Evolutionary conservation across 208 protist species (phyloP).

Genomic region (Crithidia acanthocephali): DNA sequence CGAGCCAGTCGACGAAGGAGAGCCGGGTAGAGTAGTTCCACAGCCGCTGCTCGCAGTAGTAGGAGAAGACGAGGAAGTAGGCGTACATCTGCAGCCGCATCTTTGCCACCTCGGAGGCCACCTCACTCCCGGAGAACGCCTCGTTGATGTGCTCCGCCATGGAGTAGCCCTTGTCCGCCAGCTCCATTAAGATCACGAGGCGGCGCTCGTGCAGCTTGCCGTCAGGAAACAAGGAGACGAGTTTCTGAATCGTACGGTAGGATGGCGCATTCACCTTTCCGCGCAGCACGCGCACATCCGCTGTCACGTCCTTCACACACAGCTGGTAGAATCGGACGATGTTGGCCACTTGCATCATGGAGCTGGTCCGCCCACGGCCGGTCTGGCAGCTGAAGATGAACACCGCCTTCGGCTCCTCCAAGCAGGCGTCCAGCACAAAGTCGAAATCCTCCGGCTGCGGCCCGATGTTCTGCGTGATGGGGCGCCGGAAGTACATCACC

Average conservation of each 20-base stretch:
- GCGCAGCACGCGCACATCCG: slow-evolving; percentile 72
- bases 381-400: slow-evolving; percentile 91
- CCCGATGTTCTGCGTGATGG: slow-evolving; percentile 83
- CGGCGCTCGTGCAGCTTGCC: slow-evolving; percentile 88
- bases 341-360: slow-evolving; percentile 88
- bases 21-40: slow-evolving; percentile 66
- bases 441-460: slow-evolving; percentile 86
- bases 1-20: slow-evolving; percentile 74
- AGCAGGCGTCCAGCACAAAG: slow-evolving; percentile 81
- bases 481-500: slow-evolving; percentile 76
- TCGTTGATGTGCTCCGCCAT: slow-evolving; percentile 86
- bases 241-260: slow-evolving; percentile 88
- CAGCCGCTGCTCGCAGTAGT: slow-evolving; percentile 90
- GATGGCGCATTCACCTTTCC: slow-evolving; percentile 45
- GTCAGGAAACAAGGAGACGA: slow-evolving; percentile 88
- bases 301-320: slow-evolving; percentile 71
- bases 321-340: slow-evolving; percentile 91
- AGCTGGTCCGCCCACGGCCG: slow-evolving; percentile 77
- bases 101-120: slow-evolving; percentile 64
- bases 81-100: slow-evolving; percentile 88
- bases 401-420: slow-evolving; percentile 75
- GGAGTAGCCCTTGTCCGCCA: slow-evolving; percentile 88
- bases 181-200: slow-evolving; percentile 76
- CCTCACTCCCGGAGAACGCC: slow-evolving; percentile 62
- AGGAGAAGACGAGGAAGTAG: slow-evolving; percentile 87